Evolutionary conservation across 495 filamentous ascomycete genomes (phyloP).

Genomic region (Penicillium chermesinum): DNA sequence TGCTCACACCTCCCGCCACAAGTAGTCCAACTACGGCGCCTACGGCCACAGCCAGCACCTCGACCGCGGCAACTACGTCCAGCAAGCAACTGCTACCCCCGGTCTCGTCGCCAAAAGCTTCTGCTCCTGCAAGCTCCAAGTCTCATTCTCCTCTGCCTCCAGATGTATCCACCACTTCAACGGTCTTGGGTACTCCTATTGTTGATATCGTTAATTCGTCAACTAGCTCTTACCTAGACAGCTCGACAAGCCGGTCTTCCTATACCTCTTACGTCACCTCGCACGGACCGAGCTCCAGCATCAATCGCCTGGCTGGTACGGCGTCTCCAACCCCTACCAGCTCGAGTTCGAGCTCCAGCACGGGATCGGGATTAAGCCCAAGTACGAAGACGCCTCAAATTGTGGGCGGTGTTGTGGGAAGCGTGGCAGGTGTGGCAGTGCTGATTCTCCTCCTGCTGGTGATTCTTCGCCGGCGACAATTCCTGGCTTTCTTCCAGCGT

Average conservation of each 20-base stretch:
- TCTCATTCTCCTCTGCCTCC: constrained; percentile 12
- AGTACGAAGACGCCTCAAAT: constrained; percentile 33
- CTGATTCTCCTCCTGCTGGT: constrained; percentile 51
- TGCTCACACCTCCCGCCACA: not conserved
- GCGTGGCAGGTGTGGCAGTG: constrained; percentile 57
- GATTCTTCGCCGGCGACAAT: constrained; percentile 48
- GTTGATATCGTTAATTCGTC: not conserved
- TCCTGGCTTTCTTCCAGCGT: constrained; percentile 8
- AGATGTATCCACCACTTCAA: constrained; percentile 6
- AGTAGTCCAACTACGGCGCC: not conserved
- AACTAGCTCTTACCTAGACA: not conserved
- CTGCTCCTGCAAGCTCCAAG: constrained; percentile 6
- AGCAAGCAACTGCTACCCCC: constrained; percentile 2
- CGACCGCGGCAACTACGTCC: constrained; percentile 3
- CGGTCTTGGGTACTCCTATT: constrained; percentile 10
- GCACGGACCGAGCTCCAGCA: not conserved
- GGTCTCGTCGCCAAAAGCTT: constrained; percentile 7
- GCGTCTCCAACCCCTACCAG: constrained; percentile 14
- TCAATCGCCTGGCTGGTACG: constrained; percentile 4
- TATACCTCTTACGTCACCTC: not conserved
- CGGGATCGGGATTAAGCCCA: constrained; percentile 18
- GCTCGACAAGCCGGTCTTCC: not conserved
- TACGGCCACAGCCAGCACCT: not conserved
- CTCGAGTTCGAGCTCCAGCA: constrained; percentile 8
- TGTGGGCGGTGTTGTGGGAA: constrained; percentile 62